These are phyloP conservation scores for Draba incana DNA, from an alignment of 345 rosid genomes.

Conservation along the genomic window DNA sequence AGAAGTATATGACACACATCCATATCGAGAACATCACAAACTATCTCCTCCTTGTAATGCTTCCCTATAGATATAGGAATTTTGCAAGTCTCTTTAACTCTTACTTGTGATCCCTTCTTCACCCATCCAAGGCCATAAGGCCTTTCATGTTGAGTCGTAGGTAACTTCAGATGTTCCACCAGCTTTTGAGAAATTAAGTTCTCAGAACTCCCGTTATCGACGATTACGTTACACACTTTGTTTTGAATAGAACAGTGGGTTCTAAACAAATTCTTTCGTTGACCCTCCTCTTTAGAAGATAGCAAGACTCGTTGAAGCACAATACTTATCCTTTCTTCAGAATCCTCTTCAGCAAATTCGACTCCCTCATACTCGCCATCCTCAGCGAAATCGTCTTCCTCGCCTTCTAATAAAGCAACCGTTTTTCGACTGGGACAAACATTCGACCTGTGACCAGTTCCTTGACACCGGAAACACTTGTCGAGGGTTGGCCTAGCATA, in stretches of 20 bases:
- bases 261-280: background rate
- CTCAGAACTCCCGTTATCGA: background rate
- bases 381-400: background rate
- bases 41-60: background rate
- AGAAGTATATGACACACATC: background rate
- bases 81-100: background rate
- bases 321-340: background rate
- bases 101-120: background rate
- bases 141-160: background rate
- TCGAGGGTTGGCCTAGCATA: background rate
- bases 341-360: background rate
- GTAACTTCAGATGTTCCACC: background rate
- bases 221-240: background rate
- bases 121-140: background rate
- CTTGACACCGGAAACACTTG: background rate
- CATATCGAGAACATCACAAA: background rate
- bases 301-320: background rate
- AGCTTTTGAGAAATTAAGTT: conserved; percentile 7
- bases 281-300: background rate
- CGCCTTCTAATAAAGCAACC: background rate
- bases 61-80: background rate
- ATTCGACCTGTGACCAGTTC: background rate
- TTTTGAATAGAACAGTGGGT: background rate
- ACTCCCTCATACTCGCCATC: background rate
- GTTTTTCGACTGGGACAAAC: background rate